Evolutionary conservation across 495 filamentous ascomycete species (phyloP).

Genomic region (Aspergillus haitiensis): DNA sequence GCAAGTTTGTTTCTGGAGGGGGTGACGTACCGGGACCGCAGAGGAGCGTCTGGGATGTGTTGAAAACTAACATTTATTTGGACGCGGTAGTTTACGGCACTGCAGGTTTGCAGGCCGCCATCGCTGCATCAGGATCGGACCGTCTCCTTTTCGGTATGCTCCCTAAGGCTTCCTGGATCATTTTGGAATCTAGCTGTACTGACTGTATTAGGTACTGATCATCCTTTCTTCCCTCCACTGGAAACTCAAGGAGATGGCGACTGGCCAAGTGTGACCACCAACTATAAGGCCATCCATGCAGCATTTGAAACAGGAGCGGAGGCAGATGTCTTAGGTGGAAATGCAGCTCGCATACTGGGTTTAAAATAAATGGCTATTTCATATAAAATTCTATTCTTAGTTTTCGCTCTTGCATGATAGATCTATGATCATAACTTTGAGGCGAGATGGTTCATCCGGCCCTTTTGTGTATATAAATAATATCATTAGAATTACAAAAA

Average conservation of each 20-base stretch:
- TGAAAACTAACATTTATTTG: conserved; percentile 83
- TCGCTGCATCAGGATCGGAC: conserved; percentile 53
- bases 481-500: conserved; percentile 1
- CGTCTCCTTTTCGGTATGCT: conserved; percentile 71
- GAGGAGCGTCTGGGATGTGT: conserved; percentile 69
- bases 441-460: not conserved
- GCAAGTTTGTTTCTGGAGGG: conserved; percentile 58
- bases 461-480: conserved; percentile 13
- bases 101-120: conserved; percentile 72
- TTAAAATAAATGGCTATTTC: conserved; percentile 38
- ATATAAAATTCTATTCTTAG: not conserved
- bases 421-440: not conserved
- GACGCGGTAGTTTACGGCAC: conserved; percentile 84
- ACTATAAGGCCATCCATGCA: conserved; percentile 67
- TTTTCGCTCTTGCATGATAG: not conserved
- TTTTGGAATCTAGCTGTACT: conserved; percentile 12
- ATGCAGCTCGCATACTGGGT: conserved; percentile 65
- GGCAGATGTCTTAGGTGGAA: conserved; percentile 62
- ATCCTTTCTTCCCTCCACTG: conserved; percentile 92
- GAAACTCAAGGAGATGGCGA: conserved; percentile 54
- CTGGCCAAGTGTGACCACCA: conserved; percentile 83
- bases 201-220: conserved; percentile 67
- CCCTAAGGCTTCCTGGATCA: conserved; percentile 6
- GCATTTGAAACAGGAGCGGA: conserved; percentile 56
- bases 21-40: conserved; percentile 51